Evolutionary conservation across 192 early-diverging fungal genomes (phyloP).

Genomic region (Dissophora globulifera): DNA sequence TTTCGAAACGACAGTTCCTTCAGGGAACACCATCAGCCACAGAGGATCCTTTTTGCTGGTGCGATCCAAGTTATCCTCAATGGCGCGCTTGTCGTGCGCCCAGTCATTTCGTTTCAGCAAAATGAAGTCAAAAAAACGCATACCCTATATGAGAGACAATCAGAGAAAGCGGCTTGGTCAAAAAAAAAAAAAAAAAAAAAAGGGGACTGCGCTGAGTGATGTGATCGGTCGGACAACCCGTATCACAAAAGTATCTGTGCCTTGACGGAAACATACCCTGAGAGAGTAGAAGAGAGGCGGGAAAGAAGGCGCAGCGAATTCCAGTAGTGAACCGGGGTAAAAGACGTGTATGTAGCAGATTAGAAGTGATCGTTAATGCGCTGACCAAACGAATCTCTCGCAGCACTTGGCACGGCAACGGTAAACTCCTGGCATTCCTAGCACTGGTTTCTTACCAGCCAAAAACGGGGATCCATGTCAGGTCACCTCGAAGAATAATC

Average conservation of each 20-base stretch:
- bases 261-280: neutral
- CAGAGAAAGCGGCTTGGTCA: no score
- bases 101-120: slow-evolving; percentile 88
- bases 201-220: neutral
- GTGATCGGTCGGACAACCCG: no score
- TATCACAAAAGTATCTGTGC: no score
- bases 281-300: no score
- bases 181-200: neutral
- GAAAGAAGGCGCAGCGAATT: no score
- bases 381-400: no score
- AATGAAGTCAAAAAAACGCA: slow-evolving; percentile 95
- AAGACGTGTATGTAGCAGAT: no score
- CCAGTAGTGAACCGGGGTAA: no score
- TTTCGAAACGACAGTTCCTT: slow-evolving; percentile 91
- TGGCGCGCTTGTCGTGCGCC: slow-evolving; percentile 75
- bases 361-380: no score
- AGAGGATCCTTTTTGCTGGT: slow-evolving; percentile 72
- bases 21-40: slow-evolving; percentile 96
- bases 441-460: slow-evolving; percentile 77
- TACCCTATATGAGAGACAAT: no score
- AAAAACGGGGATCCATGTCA: slow-evolving; percentile 88
- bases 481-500: slow-evolving; percentile 88
- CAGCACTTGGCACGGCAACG: no score
- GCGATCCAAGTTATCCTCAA: slow-evolving; percentile 68
- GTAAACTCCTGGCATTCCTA: slow-evolving; percentile 38